Base-by-base conservation (phyloP, 306 rosid species). In the Vigna hirtella region DNA sequence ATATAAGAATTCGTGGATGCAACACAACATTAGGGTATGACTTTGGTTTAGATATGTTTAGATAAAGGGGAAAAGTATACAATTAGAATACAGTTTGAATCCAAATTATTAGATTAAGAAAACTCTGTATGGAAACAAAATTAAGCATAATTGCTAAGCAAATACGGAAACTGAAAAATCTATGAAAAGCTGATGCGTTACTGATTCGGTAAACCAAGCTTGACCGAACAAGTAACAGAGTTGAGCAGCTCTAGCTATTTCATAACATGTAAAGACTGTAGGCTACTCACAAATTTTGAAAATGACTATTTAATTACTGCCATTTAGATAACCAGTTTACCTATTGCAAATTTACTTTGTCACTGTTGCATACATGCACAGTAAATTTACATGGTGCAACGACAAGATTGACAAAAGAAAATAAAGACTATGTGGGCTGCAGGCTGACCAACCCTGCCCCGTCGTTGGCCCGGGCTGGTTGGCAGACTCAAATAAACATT, bases 1-100 rank as follows among this genome's bases (percentile, higher is more conserved):
- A 82, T 74, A 79, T 72, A 51, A 30, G 51, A 88, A 74, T 32
- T 77, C 76, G 45, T 75, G 45, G 6, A 42, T 69, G 64, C 10
- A 73, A 61, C 83, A 77, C 70, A 52, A 66, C 59, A 61, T 70
- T 40, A 51, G 64, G 58, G 18, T 28, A 28, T 65, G 36, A 36
- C 43, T 69, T 65, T 47, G 30, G 55, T 53, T 62, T 18, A 53
- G 42, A 38, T 9, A 57, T 28, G 18, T 64, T 34, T 40, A 52
- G 64, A 72, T 30, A 42, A 47, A 66, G 16, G 62, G 17, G 56
- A 56, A 48, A 17, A 34, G 7, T 53, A 52, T 26, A 77, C 45
- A 76, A 63, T 59, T 71, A 30, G 81, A 78, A 42, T 34, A 76
- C n/a, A 24, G 16, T 55, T 57, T 67, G 49, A 72, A 48, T 47